Conservation (phyloP, 441 rosid species). For the Populus hybrid region DNA sequence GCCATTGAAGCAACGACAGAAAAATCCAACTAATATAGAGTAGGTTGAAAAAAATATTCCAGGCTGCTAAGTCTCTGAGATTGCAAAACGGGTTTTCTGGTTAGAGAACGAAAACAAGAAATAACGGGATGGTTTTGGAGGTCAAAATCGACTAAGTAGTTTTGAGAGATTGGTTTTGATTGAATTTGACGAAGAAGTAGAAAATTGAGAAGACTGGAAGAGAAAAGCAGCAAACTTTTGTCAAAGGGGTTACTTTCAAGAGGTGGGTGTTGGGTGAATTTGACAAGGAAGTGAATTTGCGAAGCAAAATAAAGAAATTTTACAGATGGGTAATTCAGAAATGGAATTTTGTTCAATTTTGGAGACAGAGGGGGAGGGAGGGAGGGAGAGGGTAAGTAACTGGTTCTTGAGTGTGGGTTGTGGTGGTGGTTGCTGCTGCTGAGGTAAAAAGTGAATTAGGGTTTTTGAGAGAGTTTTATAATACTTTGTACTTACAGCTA, state of each 20-base stretch:
- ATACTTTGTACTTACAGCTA: neutral
- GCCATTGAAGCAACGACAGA: slow-evolving; percentile 17
- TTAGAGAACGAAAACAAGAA: neutral
- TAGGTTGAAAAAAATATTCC: neutral
- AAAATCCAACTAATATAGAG: neutral
- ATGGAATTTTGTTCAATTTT: neutral
- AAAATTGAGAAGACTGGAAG: neutral
- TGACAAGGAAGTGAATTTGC: neutral
- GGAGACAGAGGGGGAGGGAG: neutral
- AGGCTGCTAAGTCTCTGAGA: neutral
- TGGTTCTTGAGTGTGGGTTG: neutral
- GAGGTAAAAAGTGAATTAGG: slow-evolving; percentile 5
- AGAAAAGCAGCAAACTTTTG: neutral
- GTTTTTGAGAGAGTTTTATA: neutral
- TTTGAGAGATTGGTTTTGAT: neutral
- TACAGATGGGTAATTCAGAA: neutral
- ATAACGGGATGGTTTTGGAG: neutral
- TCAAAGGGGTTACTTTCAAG: neutral
- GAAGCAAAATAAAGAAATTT: neutral
- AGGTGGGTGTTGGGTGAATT: neutral
- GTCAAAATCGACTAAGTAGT: neutral
- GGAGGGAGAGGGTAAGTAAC: neutral
- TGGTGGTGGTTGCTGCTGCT: neutral
- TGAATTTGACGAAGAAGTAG: neutral
- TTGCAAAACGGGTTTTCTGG: neutral